Evolutionary conservation across 331 rosid species (phyloP).

Genomic region (Acacia pycnantha): DNA sequence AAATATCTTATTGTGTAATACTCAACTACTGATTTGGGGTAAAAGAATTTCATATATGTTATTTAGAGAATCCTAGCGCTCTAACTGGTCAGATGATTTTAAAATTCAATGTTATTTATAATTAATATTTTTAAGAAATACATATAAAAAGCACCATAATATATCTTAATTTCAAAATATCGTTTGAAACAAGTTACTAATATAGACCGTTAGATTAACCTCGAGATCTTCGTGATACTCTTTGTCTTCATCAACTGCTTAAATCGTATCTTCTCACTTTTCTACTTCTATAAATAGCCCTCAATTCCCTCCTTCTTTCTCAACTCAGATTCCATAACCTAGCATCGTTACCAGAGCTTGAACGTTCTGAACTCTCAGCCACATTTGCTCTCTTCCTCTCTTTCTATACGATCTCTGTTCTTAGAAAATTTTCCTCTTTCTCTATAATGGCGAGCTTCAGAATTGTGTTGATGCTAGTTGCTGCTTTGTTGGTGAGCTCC

Average conservation of each 20-base stretch:
- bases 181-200: neutral
- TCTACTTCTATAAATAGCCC: slow-evolving; percentile 35
- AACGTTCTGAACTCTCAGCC: neutral
- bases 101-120: no score
- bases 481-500: slow-evolving; percentile 38
- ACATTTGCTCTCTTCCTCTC: neutral
- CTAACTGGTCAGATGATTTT: no score
- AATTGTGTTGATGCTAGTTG: slow-evolving; percentile 22
- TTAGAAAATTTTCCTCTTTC: neutral
- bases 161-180: no score
- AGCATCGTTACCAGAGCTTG: no score
- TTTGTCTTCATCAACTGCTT: slow-evolving; percentile 27
- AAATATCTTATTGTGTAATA: no score
- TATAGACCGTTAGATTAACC: neutral
- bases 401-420: neutral
- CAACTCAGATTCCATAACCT: neutral
- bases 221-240: neutral
- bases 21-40: no score
- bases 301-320: neutral
- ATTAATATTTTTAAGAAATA: no score
- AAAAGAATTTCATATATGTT: no score
- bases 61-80: no score
- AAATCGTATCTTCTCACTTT: slow-evolving; percentile 13
- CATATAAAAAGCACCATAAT: no score
- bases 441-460: slow-evolving; percentile 37